Base-by-base conservation (phyloP, 805 yeast species). In the Zygotorulaspora florentina region DNA sequence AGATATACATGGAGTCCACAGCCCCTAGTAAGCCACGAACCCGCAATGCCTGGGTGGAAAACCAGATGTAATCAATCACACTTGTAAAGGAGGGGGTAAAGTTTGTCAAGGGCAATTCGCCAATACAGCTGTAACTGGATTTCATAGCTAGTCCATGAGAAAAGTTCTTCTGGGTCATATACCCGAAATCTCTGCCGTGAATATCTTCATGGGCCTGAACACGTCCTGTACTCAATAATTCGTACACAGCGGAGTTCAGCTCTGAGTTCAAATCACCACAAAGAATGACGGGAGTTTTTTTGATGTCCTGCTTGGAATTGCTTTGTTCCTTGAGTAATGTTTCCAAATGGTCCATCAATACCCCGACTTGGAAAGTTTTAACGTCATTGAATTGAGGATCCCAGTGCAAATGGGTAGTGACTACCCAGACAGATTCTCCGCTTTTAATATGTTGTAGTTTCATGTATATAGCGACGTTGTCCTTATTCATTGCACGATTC, bases 201-300 rank as follows among this genome's bases (percentile, higher is more conserved):
- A 90, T 72, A 66, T 93, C 99, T 17, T 68, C 72, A 65, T 91
- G 98, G 40, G 80, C 76, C 25, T 80, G 74, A n/a, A 85, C 88
- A 31, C 77, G 68, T 31, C 98, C 96, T 28, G 84, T 82, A 28
- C 93, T 79, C 57, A 93, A 77, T 53, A 93, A 74, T 69, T 89
- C 93, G 64, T 87, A 91, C 15, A 93, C 99, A 2, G 98, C 99
- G 53, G 95, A 84, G 57, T 85, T 81, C 15, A 76, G 70, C 41
- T 83, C 82, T 1, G 98, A 91, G 68, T 93, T 93, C 72, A 89
- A 90, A 72, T 93, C 99, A 65, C 98, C 98, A 70, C 97, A 87
- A 33, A 93, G 81, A 13, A 91, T 67, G 48, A 89, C 67, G n/a
- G 96, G 90, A 25, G 82, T 66, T 57, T 77, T 81, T 65, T 77